Evolutionary conservation across 176 grass and related monocot species (phyloP), one percentile per base, ranked within the genome.

Genomic region (Triticum turgidum): DNA sequence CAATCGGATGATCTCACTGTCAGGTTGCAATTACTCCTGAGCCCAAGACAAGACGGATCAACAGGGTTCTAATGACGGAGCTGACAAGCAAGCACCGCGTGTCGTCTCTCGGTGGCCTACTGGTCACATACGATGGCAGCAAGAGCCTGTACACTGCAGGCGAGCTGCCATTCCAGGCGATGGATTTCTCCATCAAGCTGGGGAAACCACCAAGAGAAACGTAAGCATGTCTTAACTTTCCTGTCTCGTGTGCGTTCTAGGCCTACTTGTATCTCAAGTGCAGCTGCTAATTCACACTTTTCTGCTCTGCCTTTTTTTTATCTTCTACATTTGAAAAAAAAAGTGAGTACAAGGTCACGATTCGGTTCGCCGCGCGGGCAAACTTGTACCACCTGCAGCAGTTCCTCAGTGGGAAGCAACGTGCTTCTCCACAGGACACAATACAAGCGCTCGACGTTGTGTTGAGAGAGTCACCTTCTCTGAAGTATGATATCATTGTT

Each of bases 371-470:
- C 0, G 76, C 69, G 18, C 44, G 82, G 6, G 68, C 91, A 66
- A 87, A 95, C 89, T 15, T 94, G 54, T 69, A 88, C 74, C 71
- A 89, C 76, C 84, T 98, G 18, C 79, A 71, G n/a, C 32, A 91
- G 18, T 98, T 98, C 61, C 68, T 98, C 3, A 1, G 14, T 7
- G 75, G 84, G 11, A 83, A 5, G 41, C 83, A 89, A 6, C 91
- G 81, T 74, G 93, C 94, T 45, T 71, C 79, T 2, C 91, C 91
- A 0, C 90, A 95, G 39, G 84, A 98, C 52, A 75, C 93, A 2
- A 95, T 98, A 38, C 96, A 98, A 83, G 93, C 81, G 10, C 86
- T 98, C 34, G 93, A 95, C 54, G 86, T 95, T 58, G 93, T 91
- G 73, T 65, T 98, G 35, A 92, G 96, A 65, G 91, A 98, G 47